Evolutionary conservation across 345 rosid genomes (phyloP), one percentile per base, ranked within the genome.

Genomic region (Euphorbia tirucalli): DNA sequence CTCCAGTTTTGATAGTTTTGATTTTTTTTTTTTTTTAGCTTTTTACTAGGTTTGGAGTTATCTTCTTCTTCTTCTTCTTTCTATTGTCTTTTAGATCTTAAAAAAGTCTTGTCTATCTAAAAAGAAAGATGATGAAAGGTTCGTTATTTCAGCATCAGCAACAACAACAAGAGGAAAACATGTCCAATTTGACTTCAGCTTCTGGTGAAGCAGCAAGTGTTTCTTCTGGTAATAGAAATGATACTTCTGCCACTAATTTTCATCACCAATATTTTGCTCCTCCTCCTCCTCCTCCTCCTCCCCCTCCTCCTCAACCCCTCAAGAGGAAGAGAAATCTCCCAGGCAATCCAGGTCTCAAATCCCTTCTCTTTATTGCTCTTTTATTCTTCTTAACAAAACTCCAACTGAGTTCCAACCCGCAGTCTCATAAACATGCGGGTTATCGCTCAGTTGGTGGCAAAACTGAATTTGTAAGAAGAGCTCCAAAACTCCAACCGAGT

Each of bases 121-220:
- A 73, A 15, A 68, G n/a, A 73, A 73, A 25, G 77, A 80, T 76
- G 84, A 76, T 85, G 83, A 81, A 88, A 79, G 83, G 77, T 59
- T 80, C 85, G 79, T 67, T 86, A 61, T 86, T 88, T 71, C 83
- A 78, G 19, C 71, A 71, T 25, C 87, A 78, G 19, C 83, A 77
- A 1, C 84, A 80, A 50, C 83, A 83, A 0, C 81, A 83, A 44
- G 89, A 87, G 61, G 91, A 87, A 68, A 88, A 90, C 77, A 88
- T 91, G 98, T 91, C 97, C 35, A 93, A 91, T 85, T 82, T 93
- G 84, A 93, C 98, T 74, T 88, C 92, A 70, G 89, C 90, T 75
- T 87, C 93, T 72, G 90, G 80, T 24, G 79, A 84, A 37, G 88
- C 90, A 71, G 89, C 94, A 70, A 91, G 91, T 86, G 89, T 83